Conservation (phyloP, 345 rosid genomes). For the Arabis alpina region DNA sequence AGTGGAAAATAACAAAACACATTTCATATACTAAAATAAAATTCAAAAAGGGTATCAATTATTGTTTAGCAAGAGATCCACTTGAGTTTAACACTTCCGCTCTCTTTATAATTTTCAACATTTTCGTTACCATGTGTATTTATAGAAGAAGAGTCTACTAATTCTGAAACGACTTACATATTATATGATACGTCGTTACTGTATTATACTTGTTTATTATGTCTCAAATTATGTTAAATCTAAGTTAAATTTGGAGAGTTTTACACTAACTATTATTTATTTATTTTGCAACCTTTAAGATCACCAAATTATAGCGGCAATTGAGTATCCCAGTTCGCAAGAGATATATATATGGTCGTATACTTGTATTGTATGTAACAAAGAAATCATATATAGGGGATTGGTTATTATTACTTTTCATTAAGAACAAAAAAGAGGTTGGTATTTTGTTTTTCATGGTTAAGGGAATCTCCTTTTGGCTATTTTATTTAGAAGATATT, state of each 20-base stretch:
- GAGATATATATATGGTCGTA: not conserved
- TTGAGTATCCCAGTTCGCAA: not conserved
- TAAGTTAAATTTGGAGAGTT: not conserved
- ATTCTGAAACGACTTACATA: not conserved
- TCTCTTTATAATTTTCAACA: not conserved
- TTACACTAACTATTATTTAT: too few species aligned
- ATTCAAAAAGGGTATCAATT: conserved; percentile 21
- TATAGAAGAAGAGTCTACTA: not conserved
- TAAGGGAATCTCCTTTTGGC: conserved; percentile 31
- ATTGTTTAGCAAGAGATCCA: conserved; percentile 43
- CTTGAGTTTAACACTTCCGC: conserved; percentile 26
- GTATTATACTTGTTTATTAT: conserved; percentile 1
- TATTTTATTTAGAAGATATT: conserved; percentile 22
- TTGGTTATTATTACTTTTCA: too few species aligned
- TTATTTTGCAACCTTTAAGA: too few species aligned
- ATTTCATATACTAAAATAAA: conserved; percentile 1
- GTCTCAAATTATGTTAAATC: not conserved
- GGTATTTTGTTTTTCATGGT: conserved; percentile 30
- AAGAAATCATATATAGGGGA: not conserved
- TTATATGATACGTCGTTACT: conserved; percentile 5
- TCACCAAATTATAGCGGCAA: not conserved
- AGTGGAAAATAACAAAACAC: conserved; percentile 26
- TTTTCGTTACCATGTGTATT: not conserved
- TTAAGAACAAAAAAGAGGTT: not conserved
- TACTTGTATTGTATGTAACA: conserved; percentile 9